Base-by-base conservation (phyloP, 2,329 filamentous ascomycete species). In the Tolypocladium guangdongense region DNA sequence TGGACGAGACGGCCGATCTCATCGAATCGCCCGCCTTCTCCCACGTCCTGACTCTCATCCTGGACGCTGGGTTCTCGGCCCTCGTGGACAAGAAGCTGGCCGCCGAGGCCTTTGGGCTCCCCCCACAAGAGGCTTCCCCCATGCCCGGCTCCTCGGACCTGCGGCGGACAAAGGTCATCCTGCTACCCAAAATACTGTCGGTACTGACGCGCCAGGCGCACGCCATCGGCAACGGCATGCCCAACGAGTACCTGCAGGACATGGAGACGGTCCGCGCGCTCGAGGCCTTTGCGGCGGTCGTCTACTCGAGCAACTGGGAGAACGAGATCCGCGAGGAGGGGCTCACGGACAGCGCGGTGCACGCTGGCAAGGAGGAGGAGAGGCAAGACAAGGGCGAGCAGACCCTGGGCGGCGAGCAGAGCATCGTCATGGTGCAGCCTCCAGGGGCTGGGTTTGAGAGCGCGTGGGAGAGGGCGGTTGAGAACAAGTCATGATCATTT, bases 1-100 rank as follows among this genome's bases (percentile, higher is more conserved):
- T 99, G 1, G 92, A 99, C 66, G 93, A 99, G 74, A 97, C 93
- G 2, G 88, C 92, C 39, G 93, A 99, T 66, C 80, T 99, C 27
- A 86, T 97, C 64, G 93, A 99, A 65, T 96, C 93, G 1, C 93
- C 93, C 0, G 82, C 88, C 37, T 97, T 97, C 70, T 81, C 85
- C 0, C 86, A 90, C 63, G 90, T 99, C 37, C 78, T 96, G 46
- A 89, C 87, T 2, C 83, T 88, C 54, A 80, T 96, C 53, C 86
- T 97, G 55, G 91, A 97, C 67, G 81, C 90, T 47, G 87, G 86
- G 52, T 99, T 96, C 72, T 87, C 87, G 3, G 81, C 86, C 27
- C 79, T 99, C 18, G 80, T 96, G 30, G 88, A 96, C 64, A 78
- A 82, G 62, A 93, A 93, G 69, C 81, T 96, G 52, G 84, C 88